These are phyloP conservation scores for Eucalyptus erythrocorys DNA, from an alignment of 345 rosid species.

Conservation along the genomic window DNA sequence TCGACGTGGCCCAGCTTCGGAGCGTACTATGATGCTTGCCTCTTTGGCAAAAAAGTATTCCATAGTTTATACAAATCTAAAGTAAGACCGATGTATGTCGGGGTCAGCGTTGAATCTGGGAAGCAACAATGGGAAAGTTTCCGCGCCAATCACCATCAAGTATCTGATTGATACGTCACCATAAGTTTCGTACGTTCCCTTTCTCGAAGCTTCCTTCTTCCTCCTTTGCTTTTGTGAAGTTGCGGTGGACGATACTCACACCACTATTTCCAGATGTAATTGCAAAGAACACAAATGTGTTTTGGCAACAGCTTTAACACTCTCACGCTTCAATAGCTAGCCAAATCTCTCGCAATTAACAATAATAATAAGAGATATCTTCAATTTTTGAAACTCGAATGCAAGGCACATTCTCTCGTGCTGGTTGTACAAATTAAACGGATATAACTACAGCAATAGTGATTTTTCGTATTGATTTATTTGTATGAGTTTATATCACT, in stretches of 20 bases:
- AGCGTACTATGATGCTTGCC: not conserved
- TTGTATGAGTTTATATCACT: not conserved
- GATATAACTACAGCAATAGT: not conserved
- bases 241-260: not conserved
- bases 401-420: not conserved
- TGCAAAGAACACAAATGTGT: not conserved
- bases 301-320: not conserved
- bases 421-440: accelerated
- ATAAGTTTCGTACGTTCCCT: not conserved
- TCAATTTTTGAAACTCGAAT: not conserved
- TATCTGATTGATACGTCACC: not conserved
- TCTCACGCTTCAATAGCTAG: not conserved
- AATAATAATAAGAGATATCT: not conserved
- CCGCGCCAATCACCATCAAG: not conserved
- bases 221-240: not conserved
- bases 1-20: not conserved
- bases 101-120: not conserved
- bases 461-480: not conserved
- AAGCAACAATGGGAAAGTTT: not conserved
- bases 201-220: not conserved
- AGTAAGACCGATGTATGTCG: not conserved
- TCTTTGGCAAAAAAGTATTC: not conserved
- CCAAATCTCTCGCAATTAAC: not conserved
- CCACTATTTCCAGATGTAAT: too few relatives aligned
- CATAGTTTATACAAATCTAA: not conserved